Base-by-base conservation (phyloP, 2,329 filamentous ascomycete species). In the Catunica adiposa region DNA sequence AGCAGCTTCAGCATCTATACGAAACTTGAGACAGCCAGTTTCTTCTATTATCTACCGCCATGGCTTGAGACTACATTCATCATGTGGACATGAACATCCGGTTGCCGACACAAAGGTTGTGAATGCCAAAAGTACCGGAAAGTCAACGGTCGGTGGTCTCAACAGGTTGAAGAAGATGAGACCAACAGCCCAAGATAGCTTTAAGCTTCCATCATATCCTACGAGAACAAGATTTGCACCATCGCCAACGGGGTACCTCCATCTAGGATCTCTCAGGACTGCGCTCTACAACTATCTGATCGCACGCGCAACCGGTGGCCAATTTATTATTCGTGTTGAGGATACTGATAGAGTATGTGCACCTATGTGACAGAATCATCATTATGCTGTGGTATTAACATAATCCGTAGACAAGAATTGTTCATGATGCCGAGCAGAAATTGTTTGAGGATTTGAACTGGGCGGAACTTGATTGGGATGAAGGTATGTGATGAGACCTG, bases 211-310 rank as follows among this genome's bases (percentile, higher is more conserved):
- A 26, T 69, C 71, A 26, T 68, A 65, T 5, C 84, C 85, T 48
- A 61, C 62, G 8, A 60, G 62, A 25, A 64, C 92, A 17, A 83
- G 92, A 50, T 98, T 98, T 68, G 92, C 94, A 1, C 92, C 92
- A 0, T 97, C 92, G 1, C 92, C 92, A 0, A 98, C 92, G 0
- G 92, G 92, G 1, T 89, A 90, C 63, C 75, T 98, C 23, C 92
- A 98, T 68, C 74, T 98, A 11, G 92, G 92, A 3, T 95, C 89
- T 0, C 69, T 98, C 37, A 77, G 92, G 58, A 98, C 92, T 0
- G 94, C 94, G 0, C 70, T 98, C n/a, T 97, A 89, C 72, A 97
- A 95, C 64, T 96, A 90, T 62, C 72, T 98, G 3, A 75, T 94
- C n/a, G 89, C 92, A 0, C 86, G 83, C 63, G 80, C 84, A 2